phyloP scores from a whole-genome alignment of 2,329 filamentous ascomycete genomes.

The Pyrenophora tritici-repentis region DNA sequence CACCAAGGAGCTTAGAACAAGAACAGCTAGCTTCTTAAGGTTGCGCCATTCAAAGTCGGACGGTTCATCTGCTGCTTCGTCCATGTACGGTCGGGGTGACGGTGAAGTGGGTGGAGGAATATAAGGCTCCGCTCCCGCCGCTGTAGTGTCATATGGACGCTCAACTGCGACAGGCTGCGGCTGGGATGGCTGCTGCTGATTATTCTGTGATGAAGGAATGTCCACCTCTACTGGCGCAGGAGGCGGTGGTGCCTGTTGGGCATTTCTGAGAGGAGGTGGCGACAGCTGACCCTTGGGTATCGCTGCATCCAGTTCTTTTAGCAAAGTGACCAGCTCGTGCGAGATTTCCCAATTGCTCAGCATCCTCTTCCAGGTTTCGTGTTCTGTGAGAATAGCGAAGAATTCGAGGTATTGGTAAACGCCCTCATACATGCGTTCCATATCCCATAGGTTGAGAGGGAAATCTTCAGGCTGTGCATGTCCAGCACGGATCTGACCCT shows the following conservation, averaged over 20 bases:
- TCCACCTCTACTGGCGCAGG: constrained; percentile 34
- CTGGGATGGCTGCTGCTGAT: constrained; percentile 31
- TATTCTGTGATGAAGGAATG: constrained; percentile 9
- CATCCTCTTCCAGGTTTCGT: constrained; percentile 79
- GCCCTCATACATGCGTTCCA: constrained; percentile 95
- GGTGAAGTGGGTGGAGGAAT: constrained; percentile 41
- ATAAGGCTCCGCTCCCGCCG: constrained; percentile 53
- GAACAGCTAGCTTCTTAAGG: constrained; percentile 89
- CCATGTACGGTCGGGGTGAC: constrained; percentile 54
- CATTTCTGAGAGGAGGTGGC: constrained; percentile 63
- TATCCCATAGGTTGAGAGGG: constrained; percentile 93
- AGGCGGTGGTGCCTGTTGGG: constrained; percentile 37
- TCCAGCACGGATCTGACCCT: constrained; percentile 83
- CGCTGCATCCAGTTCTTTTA: constrained; percentile 84
- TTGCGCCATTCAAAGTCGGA: constrained; percentile 75
- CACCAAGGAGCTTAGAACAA: constrained; percentile 85
- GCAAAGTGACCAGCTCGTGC: constrained; percentile 83
- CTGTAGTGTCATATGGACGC: constrained; percentile 64
- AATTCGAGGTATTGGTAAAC: constrained; percentile 94
- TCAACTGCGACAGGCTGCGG: constrained; percentile 60
- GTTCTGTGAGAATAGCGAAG: constrained; percentile 85
- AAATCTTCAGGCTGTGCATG: constrained; percentile 82
- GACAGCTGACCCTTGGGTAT: constrained; percentile 68
- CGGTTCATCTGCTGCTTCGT: constrained; percentile 60
- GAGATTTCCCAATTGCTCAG: constrained; percentile 91